Evolutionary conservation across 2,329 filamentous ascomycete genomes (phyloP).

Genomic region (Scytalidium sp.): DNA sequence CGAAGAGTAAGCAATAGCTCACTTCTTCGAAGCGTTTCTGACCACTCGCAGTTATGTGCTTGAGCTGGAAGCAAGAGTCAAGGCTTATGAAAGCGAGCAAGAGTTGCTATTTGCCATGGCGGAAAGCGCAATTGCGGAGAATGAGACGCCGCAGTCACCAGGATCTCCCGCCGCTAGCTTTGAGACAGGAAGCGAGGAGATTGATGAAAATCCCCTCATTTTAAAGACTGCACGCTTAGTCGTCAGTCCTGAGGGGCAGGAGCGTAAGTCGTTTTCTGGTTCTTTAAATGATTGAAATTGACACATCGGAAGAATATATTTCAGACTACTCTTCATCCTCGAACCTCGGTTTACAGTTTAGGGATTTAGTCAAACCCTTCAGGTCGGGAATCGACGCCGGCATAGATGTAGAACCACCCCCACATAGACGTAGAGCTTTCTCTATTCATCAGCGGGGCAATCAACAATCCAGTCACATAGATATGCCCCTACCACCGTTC

Average conservation of each 20-base stretch:
- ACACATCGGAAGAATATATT: conserved; percentile 16
- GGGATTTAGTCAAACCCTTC: conserved; percentile 20
- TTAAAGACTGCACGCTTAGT: conserved; percentile 8
- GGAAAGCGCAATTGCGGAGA: not conserved
- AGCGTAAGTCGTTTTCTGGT: conserved; percentile 5
- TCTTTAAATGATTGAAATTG: conserved; percentile 1
- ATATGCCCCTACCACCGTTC: conserved; percentile 38
- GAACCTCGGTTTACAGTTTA: conserved; percentile 18
- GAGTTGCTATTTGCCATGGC: no score
- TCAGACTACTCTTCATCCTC: conserved; percentile 23
- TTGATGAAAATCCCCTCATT: conserved; percentile 9
- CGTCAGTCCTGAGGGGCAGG: conserved; percentile 4
- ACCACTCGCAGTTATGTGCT: conserved; percentile 14
- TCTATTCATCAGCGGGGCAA: conserved; percentile 1
- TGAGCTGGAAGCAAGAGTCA: conserved; percentile 15
- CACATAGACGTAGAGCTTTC: conserved; percentile 3
- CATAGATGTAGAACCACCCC: conserved; percentile 6
- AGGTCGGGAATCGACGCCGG: conserved; percentile 2
- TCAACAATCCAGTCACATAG: not conserved
- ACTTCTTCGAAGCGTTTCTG: not conserved
- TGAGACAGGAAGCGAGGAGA: conserved; percentile 5
- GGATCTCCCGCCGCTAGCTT: not conserved
- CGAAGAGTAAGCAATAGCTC: conserved; percentile 11
- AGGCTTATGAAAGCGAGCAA: conserved; percentile 13
- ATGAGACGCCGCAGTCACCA: not conserved